Conservation (phyloP, 2,329 filamentous ascomycete species). For the Pseudopyrenochaeta lycopersici region DNA sequence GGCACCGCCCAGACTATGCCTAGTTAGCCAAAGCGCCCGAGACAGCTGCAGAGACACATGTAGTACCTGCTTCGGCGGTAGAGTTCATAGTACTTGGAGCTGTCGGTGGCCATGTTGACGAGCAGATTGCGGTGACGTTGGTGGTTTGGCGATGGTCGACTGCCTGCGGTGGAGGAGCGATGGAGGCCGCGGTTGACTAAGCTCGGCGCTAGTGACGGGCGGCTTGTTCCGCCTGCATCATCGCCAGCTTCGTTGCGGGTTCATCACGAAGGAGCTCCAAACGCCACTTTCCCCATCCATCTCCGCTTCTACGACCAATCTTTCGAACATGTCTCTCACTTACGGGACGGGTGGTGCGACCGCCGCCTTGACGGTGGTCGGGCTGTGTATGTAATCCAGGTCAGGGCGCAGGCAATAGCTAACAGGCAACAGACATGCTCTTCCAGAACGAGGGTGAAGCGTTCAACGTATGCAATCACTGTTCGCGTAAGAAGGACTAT, state of each 20-base stretch:
- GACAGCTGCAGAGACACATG: conserved; percentile 9
- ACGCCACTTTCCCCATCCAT: conserved; percentile 36
- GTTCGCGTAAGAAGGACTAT: not conserved
- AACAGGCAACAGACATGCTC: conserved; percentile 81
- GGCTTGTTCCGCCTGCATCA: conserved; percentile 41
- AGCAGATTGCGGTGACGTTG: conserved; percentile 19
- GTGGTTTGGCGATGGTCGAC: conserved; percentile 18
- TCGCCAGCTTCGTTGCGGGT: conserved; percentile 34
- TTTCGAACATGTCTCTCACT: conserved; percentile 71
- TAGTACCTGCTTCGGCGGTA: conserved; percentile 96
- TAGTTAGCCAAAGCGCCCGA: conserved; percentile 35
- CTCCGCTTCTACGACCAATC: conserved; percentile 19
- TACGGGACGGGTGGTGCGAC: conserved; percentile 76
- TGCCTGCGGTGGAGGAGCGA: conserved; percentile 20
- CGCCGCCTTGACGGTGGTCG: conserved; percentile 75
- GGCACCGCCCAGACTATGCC: conserved; percentile 82
- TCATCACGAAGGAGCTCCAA: conserved; percentile 38
- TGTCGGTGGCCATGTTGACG: conserved; percentile 44
- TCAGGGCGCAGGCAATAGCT: conserved; percentile 38
- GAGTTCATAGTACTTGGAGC: conserved; percentile 82
- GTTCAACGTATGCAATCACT: conserved; percentile 77
- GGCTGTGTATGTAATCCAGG: conserved; percentile 72
- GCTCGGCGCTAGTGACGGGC: conserved; percentile 21
- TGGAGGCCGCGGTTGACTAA: conserved; percentile 15
- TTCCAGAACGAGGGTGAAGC: conserved; percentile 95